Percentiles rank a stretch among this genome's conserved stretches.
Evolutionary conservation across 805 yeast genomes (phyloP).

Genomic region (Ogataea pignaliae): DNA sequence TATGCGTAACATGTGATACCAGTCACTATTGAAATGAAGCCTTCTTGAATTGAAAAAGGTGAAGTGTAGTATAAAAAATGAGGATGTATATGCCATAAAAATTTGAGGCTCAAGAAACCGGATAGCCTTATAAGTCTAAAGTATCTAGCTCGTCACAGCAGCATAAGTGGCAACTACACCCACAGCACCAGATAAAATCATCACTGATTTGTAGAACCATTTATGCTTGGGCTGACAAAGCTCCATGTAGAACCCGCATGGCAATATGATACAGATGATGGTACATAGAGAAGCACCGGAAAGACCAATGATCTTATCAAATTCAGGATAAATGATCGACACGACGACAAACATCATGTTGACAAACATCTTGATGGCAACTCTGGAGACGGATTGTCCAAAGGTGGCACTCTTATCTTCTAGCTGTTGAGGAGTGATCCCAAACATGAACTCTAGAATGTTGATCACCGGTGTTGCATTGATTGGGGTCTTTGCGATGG

Average conservation of each 20-base stretch:
- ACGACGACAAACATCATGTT: conserved; percentile 59
- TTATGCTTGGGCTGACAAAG: conserved; percentile 50
- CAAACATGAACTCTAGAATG: conserved; percentile 52
- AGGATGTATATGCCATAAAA: background rate
- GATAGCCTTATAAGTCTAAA: background rate
- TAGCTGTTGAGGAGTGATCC: conserved; percentile 26
- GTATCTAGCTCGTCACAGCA: conserved; percentile 28
- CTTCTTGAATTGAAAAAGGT: too few relatives aligned
- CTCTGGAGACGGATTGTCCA: conserved; percentile 7
- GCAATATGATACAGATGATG: conserved; percentile 73
- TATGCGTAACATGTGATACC: too few relatives aligned
- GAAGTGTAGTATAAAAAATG: too few relatives aligned
- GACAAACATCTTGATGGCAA: conserved; percentile 43
- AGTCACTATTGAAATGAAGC: too few relatives aligned
- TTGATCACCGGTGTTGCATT: conserved; percentile 82
- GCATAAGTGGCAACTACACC: conserved; percentile 64
- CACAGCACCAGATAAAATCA: conserved; percentile 42
- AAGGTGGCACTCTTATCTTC: conserved; percentile 10
- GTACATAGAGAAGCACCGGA: conserved; percentile 83
- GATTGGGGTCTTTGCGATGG: conserved; percentile 82
- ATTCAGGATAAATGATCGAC: conserved; percentile 74
- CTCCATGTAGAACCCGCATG: conserved; percentile 67
- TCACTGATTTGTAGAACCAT: conserved; percentile 37
- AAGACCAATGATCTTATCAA: conserved; percentile 79
- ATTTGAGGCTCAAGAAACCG: background rate